Percentiles rank a stretch among this genome's conserved stretches.
phyloP scores from a whole-genome alignment of 1,284 basidiomycete genomes.

The Pseudozyma sp. region DNA sequence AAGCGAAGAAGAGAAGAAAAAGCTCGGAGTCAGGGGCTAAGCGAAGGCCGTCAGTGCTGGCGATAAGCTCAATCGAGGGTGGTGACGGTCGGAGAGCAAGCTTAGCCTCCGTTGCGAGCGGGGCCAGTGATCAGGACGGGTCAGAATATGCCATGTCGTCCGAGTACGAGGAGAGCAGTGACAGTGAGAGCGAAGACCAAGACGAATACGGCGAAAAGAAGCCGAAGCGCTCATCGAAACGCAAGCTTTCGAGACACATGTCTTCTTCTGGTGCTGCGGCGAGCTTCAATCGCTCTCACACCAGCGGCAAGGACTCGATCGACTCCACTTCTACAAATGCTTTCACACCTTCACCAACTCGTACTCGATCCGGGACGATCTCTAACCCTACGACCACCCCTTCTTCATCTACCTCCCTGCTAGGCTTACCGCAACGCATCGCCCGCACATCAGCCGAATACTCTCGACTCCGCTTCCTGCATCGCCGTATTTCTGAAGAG shows the following conservation, averaged over 20 bases:
- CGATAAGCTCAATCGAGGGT: slow-evolving; percentile 9
- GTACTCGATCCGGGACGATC: slow-evolving; percentile 8
- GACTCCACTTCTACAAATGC: neutral
- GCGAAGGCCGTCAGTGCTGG: slow-evolving; percentile 24
- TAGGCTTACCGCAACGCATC: slow-evolving; percentile 77
- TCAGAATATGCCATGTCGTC: slow-evolving; percentile 39
- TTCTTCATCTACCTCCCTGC: slow-evolving; percentile 12
- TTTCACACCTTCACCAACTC: neutral
- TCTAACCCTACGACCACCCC: slow-evolving; percentile 4
- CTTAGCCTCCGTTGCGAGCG: slow-evolving; percentile 11
- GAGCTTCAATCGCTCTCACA: too few relatives aligned
- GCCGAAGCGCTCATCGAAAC: slow-evolving; percentile 3
- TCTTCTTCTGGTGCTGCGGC: slow-evolving; percentile 8
- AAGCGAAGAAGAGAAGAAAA: slow-evolving; percentile 9
- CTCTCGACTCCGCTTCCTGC: slow-evolving; percentile 89
- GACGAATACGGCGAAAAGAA: slow-evolving; percentile 1
- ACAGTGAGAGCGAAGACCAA: slow-evolving; percentile 19
- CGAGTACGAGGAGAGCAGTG: slow-evolving; percentile 36
- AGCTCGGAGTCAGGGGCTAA: slow-evolving; percentile 4
- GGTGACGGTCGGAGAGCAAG: slow-evolving; percentile 16
- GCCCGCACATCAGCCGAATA: slow-evolving; percentile 88
- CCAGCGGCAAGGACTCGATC: neutral
- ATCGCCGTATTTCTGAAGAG: slow-evolving; percentile 81
- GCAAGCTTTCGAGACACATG: slow-evolving; percentile 19
- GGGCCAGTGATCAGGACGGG: slow-evolving; percentile 19